Base-by-base conservation (phyloP, 2,329 filamentous ascomycete genomes). In the Rutstroemia sp. region DNA sequence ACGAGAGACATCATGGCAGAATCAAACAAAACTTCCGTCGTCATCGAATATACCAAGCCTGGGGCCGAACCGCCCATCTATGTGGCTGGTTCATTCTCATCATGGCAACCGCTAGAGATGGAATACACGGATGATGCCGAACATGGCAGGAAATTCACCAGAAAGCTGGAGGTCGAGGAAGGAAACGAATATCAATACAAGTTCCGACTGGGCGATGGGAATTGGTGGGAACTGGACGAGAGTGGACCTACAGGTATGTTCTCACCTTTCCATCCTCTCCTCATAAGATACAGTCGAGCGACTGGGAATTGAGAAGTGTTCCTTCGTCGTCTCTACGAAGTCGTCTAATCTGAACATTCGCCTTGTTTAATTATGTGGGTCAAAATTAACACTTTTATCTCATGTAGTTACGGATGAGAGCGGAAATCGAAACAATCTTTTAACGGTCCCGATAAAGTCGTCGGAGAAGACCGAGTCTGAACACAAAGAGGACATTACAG, bases 171-270 rank as follows among this genome's bases (percentile, higher is more conserved):
- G 38, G 75, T 80, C 7, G 73, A 80, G 17, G 73, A 79, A 21
- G 79, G 79, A 21, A 77, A 80, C 48, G 78, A 81, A 57, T 81
- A 89, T 61, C 83, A 88, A 65, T 92, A 90, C 77, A 91, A 89
- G 70, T 87, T 91, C 63, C 79, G 85, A 30, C 73, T 87, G 38
- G 86, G 86, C 9, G 69, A 76, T 19, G 81, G 81, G 48, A 79
- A 88, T 61, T 88, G 83, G 81, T 89, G 86, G 86, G 75, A 83
- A 23, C 70, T 88, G 47, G 81, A 90, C 63, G 82, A 88, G 57
- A 74, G 73, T 46, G 75, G 77, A 54, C 78, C 81, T 14, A 82
- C 76, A 54, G 76, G 85, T 87, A 74, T 61, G 76, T 59, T 17
- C 39, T 48, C 46, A 39, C 50, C 30, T 19, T 17, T 9, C 17